Base-by-base conservation (phyloP, 2,329 filamentous ascomycete species). In the Leptographium procerum region DNA sequence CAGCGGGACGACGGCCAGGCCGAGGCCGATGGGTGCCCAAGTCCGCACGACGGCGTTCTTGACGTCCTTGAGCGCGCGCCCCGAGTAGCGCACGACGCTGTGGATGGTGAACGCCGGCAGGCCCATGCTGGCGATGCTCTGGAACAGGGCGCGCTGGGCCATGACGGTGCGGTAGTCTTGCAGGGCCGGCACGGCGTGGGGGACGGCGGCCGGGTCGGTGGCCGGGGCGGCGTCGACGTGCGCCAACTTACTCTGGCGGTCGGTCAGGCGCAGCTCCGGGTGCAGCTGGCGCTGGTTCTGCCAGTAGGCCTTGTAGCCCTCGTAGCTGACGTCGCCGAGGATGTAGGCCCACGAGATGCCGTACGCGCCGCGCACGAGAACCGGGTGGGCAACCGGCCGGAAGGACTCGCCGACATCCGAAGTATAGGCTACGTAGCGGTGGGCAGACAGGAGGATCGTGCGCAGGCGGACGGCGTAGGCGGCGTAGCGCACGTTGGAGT, bases 351-450 rank as follows among this genome's bases (percentile, higher is more conserved):
- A 97, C 2, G 89, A 95, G 48, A 99, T 77, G 54, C 83, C 92
- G 69, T 99, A 99, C 7, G 94, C 94, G 53, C 83, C 77, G 60
- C 86, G 83, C 13, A 99, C 87, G 3, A 95, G 74, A 66, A 80
- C 85, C 0, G 91, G 92, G 69, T 96, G 91, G 4, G 92, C 91
- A 45, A 99, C 81, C 0, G 94, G 94, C 2, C 94, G 84, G 73
- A 99, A 99, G 0, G 89, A 95, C 72, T 99, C 94, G 69, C 94
- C 94, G 63, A 99, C 92, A 67, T 97, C 92, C 24, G 87, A 91
- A 0, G 94, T 97, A 71, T 99, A 99, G 59, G 94, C 94, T 54
- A 99, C 91, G 68, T 99, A 99, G 67, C 94, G 86, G 68, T 97
- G 94, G 4, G 91, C 91, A 19, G 88, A 90, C 65, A 91, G 77